Base-by-base conservation (phyloP, 805 yeast genomes). In the Torulaspora quercuum region DNA sequence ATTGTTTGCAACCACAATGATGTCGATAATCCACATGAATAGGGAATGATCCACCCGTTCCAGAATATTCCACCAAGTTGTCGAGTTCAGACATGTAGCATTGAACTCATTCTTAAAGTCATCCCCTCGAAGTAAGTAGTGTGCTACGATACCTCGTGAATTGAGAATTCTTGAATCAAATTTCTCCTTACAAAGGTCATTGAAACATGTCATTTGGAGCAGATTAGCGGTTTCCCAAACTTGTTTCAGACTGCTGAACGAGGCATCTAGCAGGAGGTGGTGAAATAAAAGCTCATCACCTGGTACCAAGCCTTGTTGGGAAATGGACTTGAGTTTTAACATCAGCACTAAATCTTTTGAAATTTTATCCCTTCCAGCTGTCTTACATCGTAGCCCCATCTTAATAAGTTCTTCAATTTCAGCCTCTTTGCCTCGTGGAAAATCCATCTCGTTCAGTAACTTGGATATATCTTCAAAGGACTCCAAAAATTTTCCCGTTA, bases 381-480 rank as follows among this genome's bases (percentile, higher is more conserved):
- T 38, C 23, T 45, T 50, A 27, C 28, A 31, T 17, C 39, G 45
- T 31, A 49, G 53, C 29, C 48, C 49, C 3, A 28, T 37, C 5
- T 41, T 31, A 25, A 58, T 37, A 23, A 49, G 23, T 39, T 48
- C 38, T 27, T 49, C 51, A 29, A 55, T 55, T 45, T 64, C 67
- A 2, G 37, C 38, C 22, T 52, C 48, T 36, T 62, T 61, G 10
- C 52, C 49, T 3, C 44, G 37, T 3, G 67, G 64, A 29, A 62
- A 53, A 11, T 54, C 53, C 45, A 61, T 58, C 22, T 46, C 41
- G 7, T 51, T 32, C 7, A 58, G 35, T 33, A 67, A 62, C 12
- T 56, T 39, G 24, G 51, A 55, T 9, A 64, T 35, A 26, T 68
- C 69, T 27, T 64, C 64, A 45, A 59, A 68, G 11, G 66, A 55